Conservation (phyloP, 2,329 filamentous ascomycete species). For the Fusarium anthophilum region DNA sequence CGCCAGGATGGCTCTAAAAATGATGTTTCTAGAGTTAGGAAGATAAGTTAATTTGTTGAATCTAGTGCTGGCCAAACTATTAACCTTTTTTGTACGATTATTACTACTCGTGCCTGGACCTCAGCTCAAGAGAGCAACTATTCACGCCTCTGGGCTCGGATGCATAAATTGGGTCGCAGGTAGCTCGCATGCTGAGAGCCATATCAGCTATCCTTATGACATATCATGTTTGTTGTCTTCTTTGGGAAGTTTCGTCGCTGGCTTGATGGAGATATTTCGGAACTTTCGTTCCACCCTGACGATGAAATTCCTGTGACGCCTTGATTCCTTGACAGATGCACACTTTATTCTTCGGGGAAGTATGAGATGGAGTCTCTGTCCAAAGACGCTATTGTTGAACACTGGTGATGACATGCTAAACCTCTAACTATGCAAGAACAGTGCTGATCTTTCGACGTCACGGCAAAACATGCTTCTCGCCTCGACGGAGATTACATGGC, state of each 20-base stretch:
- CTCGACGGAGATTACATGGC: neutral
- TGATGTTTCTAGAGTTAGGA: neutral
- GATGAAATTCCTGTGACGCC: neutral
- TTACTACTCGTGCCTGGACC: neutral
- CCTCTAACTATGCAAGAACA: neutral
- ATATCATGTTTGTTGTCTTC: neutral
- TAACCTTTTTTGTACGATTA: neutral
- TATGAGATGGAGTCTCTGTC: neutral
- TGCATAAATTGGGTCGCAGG: neutral
- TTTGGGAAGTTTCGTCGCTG: neutral
- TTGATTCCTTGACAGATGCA: neutral
- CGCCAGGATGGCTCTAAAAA: neutral
- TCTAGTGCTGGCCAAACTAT: neutral
- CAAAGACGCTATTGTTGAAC: neutral
- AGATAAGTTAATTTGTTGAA: neutral
- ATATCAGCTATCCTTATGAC: neutral
- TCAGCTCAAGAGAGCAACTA: neutral
- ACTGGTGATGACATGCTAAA: neutral
- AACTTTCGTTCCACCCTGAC: slow-evolving; percentile 12
- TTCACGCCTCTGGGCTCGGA: neutral
- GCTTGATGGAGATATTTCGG: neutral
- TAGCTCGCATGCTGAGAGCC: neutral
- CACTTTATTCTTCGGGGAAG: neutral
- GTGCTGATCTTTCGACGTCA: neutral
- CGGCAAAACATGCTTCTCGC: neutral